Conservation (phyloP, 2,329 filamentous ascomycete species). For the Aureobasidium sp. region DNA sequence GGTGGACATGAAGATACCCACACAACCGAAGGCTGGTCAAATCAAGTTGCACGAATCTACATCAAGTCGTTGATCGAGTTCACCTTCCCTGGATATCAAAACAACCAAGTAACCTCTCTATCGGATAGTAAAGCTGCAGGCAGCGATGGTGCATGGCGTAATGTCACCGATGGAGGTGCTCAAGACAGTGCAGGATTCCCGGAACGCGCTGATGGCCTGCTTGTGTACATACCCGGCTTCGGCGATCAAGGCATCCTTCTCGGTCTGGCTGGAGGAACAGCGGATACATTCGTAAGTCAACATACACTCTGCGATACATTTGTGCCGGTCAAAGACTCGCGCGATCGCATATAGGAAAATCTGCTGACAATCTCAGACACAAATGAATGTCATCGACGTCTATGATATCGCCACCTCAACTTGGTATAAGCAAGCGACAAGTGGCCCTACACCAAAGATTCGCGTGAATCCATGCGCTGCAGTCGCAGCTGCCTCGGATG, state of each 20-base stretch:
- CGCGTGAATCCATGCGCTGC: slow-evolving; percentile 63
- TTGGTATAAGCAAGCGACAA: slow-evolving; percentile 69
- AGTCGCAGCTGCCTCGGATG: slow-evolving; percentile 55
- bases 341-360: background rate
- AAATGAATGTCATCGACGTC: slow-evolving; percentile 69
- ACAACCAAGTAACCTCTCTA: slow-evolving; percentile 52
- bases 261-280: slow-evolving; percentile 66
- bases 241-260: slow-evolving; percentile 68
- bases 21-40: slow-evolving; percentile 59
- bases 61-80: slow-evolving; percentile 68
- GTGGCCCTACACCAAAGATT: slow-evolving; percentile 49
- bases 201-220: slow-evolving; percentile 62
- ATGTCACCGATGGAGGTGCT: slow-evolving; percentile 53
- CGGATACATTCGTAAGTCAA: slow-evolving; percentile 51
- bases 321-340: background rate
- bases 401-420: slow-evolving; percentile 62
- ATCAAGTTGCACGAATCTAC: slow-evolving; percentile 55
- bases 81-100: slow-evolving; percentile 61
- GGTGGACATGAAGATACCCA: slow-evolving; percentile 64
- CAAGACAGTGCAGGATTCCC: slow-evolving; percentile 54
- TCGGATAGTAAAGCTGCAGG: slow-evolving; percentile 48
- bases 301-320: background rate
- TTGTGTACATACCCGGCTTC: slow-evolving; percentile 70
- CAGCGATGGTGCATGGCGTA: slow-evolving; percentile 56
- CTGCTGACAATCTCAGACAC: slow-evolving; percentile 33